Conservation (phyloP, 495 filamentous ascomycete species). For the Hamigera avellanea region DNA sequence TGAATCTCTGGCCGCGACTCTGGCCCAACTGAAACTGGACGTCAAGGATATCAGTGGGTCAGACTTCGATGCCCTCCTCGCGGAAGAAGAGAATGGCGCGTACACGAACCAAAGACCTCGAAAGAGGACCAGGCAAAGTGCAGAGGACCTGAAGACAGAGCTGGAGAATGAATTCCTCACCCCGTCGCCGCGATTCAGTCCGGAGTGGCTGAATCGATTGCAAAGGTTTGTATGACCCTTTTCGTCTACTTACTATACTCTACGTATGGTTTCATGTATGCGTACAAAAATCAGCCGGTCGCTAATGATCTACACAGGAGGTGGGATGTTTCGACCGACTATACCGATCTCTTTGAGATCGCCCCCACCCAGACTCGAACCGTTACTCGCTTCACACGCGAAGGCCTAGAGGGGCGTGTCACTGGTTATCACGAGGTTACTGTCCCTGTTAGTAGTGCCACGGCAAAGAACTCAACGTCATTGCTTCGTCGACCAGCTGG, state of each 20-base stretch:
- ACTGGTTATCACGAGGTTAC: conserved; percentile 94
- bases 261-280: background rate
- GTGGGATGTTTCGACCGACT: conserved; percentile 72
- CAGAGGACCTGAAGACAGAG: conserved; percentile 48
- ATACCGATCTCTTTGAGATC: conserved; percentile 69
- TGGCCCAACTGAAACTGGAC: conserved; percentile 19
- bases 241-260: background rate
- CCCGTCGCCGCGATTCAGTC: conserved; percentile 64
- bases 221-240: conserved; percentile 48
- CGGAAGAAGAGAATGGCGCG: conserved; percentile 23
- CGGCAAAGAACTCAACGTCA: conserved; percentile 93
- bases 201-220: conserved; percentile 74
- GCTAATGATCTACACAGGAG: conserved; percentile 34
- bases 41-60: conserved; percentile 13
- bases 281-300: background rate
- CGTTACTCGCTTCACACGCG: conserved; percentile 80
- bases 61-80: conserved; percentile 21
- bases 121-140: conserved; percentile 38
- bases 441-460: conserved; percentile 78
- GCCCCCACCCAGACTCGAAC: conserved; percentile 88
- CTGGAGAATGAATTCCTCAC: conserved; percentile 69
- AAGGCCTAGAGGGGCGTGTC: conserved; percentile 86
- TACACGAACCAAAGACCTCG: conserved; percentile 30
- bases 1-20: conserved; percentile 15
- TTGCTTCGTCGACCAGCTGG: conserved; percentile 76